Evolutionary conservation across 2,329 filamentous ascomycete genomes (phyloP).

Genomic region (Huntiella decipiens): DNA sequence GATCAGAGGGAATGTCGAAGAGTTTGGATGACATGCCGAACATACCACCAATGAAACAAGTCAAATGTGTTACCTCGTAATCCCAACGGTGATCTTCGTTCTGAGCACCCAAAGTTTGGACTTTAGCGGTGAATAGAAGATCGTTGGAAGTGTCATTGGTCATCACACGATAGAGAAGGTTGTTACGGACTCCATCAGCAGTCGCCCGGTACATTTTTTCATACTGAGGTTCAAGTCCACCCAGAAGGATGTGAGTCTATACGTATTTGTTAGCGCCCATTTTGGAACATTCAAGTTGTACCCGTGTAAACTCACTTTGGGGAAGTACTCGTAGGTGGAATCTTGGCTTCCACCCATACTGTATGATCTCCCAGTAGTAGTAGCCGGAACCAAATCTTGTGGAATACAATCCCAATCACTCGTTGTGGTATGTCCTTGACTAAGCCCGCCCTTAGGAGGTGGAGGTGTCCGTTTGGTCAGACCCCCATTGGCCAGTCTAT

Average conservation of each 20-base stretch:
- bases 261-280: slow-evolving; percentile 21
- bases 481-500: neutral
- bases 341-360: slow-evolving; percentile 48
- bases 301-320: slow-evolving; percentile 27
- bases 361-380: slow-evolving; percentile 28
- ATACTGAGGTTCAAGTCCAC: slow-evolving; percentile 56
- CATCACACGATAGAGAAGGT: slow-evolving; percentile 65
- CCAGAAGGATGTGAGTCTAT: slow-evolving; percentile 51
- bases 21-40: slow-evolving; percentile 45
- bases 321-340: slow-evolving; percentile 54
- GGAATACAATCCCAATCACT: slow-evolving; percentile 28
- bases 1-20: slow-evolving; percentile 36
- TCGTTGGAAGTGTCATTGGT: slow-evolving; percentile 39
- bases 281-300: neutral
- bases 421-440: neutral
- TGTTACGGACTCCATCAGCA: slow-evolving; percentile 47
- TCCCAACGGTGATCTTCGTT: slow-evolving; percentile 24
- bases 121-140: slow-evolving; percentile 53
- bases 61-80: slow-evolving; percentile 45
- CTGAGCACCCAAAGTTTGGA: slow-evolving; percentile 27
- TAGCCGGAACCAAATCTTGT: slow-evolving; percentile 36
- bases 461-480: neutral
- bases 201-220: slow-evolving; percentile 50
- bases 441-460: neutral
- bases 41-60: slow-evolving; percentile 55